A percentile compares a stretch with the other conserved stretches of the same genome.
Conservation (phyloP, 495 filamentous ascomycete species). For the Immersiella caudata region DNA sequence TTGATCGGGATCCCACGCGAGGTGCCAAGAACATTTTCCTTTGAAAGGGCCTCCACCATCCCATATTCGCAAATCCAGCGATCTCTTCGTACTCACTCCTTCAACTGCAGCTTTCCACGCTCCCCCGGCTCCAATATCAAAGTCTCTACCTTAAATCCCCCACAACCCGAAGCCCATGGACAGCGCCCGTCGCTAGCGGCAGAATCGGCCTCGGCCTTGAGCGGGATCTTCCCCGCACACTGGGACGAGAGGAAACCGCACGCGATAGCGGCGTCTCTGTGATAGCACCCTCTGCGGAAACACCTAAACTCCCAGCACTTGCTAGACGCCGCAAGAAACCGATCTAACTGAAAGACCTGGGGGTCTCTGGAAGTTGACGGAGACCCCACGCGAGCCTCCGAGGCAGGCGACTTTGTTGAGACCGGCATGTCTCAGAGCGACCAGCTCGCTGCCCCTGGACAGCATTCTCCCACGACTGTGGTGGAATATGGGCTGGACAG, state of each 20-base stretch:
- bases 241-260: slow-evolving; percentile 36
- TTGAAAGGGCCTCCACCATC: slow-evolving; percentile 24
- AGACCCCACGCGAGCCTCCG: slow-evolving; percentile 19
- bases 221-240: slow-evolving; percentile 59
- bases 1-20: slow-evolving; percentile 28
- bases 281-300: background rate
- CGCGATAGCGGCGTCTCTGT: background rate
- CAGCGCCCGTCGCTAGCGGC: slow-evolving; percentile 49
- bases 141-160: background rate
- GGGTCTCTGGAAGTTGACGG: slow-evolving; percentile 23
- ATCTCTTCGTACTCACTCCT: slow-evolving; percentile 3
- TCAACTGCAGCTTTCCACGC: background rate
- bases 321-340: background rate
- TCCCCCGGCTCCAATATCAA: slow-evolving; percentile 2
- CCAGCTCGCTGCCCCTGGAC: slow-evolving; percentile 40
- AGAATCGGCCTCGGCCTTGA: slow-evolving; percentile 52
- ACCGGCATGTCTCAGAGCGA: slow-evolving; percentile 53
- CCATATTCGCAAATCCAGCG: slow-evolving; percentile 14
- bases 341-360: slow-evolving; percentile 7
- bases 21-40: slow-evolving; percentile 29
- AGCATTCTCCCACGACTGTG: slow-evolving; percentile 34
- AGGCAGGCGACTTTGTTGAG: slow-evolving; percentile 23
- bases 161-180: slow-evolving; percentile 43
- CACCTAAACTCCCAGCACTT: background rate
- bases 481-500: slow-evolving; percentile 48